These are phyloP conservation scores for Chloris gayana DNA, from an alignment of 176 grass and related monocot species.

Conservation along the genomic window DNA sequence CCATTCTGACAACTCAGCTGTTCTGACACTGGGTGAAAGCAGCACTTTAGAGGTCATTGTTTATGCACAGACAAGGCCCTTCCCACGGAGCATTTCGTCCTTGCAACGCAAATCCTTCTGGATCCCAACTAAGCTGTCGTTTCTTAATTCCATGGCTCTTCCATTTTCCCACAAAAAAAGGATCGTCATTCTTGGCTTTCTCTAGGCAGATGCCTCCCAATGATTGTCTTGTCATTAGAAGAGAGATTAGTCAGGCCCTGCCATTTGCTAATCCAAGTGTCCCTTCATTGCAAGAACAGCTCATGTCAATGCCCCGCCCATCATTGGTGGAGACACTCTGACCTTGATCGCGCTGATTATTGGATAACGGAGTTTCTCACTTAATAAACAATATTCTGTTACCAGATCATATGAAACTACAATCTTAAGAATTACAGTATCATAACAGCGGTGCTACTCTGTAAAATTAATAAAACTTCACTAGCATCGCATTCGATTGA, in stretches of 20 bases:
- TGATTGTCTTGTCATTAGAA: conserved; percentile 49
- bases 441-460: not conserved
- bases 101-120: conserved; percentile 37
- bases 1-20: conserved; percentile 25
- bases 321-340: conserved; percentile 46
- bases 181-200: conserved; percentile 13
- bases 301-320: conserved; percentile 38
- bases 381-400: not conserved
- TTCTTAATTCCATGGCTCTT: conserved; percentile 38
- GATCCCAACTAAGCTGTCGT: conserved; percentile 31
- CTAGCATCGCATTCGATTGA: not conserved
- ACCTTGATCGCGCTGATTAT: conserved; percentile 40
- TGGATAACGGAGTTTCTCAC: conserved; percentile 30
- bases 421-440: not conserved
- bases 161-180: not conserved
- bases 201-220: conserved; percentile 26
- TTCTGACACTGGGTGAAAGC: conserved; percentile 2
- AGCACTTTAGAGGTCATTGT: conserved; percentile 43
- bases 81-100: conserved; percentile 24
- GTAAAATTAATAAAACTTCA: conserved; percentile 2
- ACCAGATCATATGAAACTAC: conserved; percentile 20
- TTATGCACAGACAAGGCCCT: conserved; percentile 17
- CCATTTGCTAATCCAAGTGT: conserved; percentile 50
- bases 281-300: conserved; percentile 45
- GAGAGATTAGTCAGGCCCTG: conserved; percentile 32